Evolutionary conservation across 2,329 filamentous ascomycete species (phyloP).

Genomic region (Rhynchosporium secalis): DNA sequence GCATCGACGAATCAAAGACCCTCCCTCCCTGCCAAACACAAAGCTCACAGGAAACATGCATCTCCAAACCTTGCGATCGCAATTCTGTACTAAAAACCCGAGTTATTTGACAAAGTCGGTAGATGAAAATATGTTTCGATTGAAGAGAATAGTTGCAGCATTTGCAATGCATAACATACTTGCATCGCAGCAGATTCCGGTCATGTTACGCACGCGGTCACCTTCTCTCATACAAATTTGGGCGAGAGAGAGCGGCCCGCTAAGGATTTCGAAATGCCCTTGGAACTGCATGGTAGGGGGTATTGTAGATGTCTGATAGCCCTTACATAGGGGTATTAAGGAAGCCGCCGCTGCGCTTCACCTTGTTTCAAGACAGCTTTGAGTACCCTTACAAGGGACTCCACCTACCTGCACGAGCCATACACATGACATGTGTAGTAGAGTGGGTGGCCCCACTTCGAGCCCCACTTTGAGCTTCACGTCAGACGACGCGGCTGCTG

Average conservation of each 20-base stretch:
- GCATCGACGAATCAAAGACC: slow-evolving; percentile 15
- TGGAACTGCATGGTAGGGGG: slow-evolving; percentile 3
- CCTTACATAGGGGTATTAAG: too few species aligned
- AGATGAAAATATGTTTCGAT: neutral
- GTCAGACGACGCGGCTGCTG: neutral
- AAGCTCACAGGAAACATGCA: slow-evolving; percentile 1
- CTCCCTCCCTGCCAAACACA: slow-evolving; percentile 6
- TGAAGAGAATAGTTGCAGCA: neutral
- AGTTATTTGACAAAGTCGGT: neutral
- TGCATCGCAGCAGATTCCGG: slow-evolving; percentile 34
- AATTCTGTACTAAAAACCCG: too few species aligned
- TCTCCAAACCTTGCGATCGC: neutral
- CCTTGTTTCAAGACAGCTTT: too few species aligned
- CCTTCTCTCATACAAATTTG: slow-evolving; percentile 32
- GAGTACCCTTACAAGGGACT: too few species aligned
- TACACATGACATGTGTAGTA: too few species aligned
- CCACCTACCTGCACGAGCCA: too few species aligned
- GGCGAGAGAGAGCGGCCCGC: slow-evolving; percentile 33
- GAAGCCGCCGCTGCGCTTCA: too few species aligned
- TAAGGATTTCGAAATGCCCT: slow-evolving; percentile 29
- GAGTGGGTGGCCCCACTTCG: too few species aligned
- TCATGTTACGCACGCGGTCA: slow-evolving; percentile 40
- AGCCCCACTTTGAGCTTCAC: neutral
- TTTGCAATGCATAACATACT: slow-evolving; percentile 37
- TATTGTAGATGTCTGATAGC: too few species aligned